These are phyloP conservation scores for Boletus sp. DNA, from an alignment of 768 basidiomycete genomes.

Conservation along the genomic window DNA sequence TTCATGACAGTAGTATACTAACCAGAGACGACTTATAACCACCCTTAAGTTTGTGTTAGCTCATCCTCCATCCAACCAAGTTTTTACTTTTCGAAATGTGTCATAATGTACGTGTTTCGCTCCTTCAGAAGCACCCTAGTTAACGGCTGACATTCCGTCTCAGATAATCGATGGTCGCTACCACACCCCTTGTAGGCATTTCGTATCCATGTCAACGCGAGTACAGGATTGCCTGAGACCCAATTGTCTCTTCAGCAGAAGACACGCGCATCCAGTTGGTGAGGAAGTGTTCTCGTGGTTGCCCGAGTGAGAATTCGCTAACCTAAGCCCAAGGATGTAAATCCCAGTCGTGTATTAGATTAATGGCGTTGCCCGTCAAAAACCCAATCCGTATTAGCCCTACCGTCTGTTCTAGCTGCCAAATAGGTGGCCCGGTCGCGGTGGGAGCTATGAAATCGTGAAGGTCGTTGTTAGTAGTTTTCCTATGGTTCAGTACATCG, in stretches of 20 bases:
- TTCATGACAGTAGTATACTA: conserved; percentile 12
- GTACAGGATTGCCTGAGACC: conserved; percentile 61
- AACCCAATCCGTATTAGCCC: conserved; percentile 74
- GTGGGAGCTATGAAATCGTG: conserved; percentile 22
- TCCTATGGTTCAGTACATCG: conserved; percentile 3
- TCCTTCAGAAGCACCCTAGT: background rate
- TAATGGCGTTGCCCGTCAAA: conserved; percentile 66
- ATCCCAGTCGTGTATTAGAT: conserved; percentile 52
- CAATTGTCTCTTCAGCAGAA: conserved; percentile 69
- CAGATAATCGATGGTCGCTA: conserved; percentile 78
- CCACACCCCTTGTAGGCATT: conserved; percentile 69
- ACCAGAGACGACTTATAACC: conserved; percentile 16
- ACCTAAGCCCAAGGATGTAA: conserved; percentile 46
- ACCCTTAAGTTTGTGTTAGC: conserved; percentile 15
- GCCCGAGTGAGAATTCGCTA: conserved; percentile 2
- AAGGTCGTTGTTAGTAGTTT: background rate
- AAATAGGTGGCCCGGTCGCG: conserved; percentile 9
- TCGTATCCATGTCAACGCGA: conserved; percentile 68
- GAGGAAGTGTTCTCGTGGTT: conserved; percentile 8
- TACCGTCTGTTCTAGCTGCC: conserved; percentile 39
- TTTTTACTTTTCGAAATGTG: conserved; percentile 49
- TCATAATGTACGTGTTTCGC: conserved; percentile 56
- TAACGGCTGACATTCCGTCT: background rate
- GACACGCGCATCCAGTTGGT: conserved; percentile 61
- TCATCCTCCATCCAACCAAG: conserved; percentile 18